A percentile compares a stretch with the other conserved stretches of the same genome.
Evolutionary conservation across 768 basidiomycete species (phyloP).

Genomic region (Mycena venus): DNA sequence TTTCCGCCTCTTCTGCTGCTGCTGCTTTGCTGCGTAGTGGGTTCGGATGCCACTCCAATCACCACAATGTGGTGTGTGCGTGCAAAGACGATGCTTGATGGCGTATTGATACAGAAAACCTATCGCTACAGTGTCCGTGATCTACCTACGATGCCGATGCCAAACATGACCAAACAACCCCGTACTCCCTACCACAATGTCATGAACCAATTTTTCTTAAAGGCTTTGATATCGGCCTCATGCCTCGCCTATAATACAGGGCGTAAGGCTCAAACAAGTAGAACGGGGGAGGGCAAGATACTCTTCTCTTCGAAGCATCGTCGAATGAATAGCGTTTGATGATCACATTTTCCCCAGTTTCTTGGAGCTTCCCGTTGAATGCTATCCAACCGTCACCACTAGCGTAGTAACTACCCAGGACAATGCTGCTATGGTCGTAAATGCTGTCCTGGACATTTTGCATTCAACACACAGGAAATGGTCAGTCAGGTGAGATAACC

Average conservation of each 20-base stretch:
- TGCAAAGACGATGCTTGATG: not conserved
- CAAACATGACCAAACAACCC: not conserved
- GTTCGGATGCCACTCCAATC: not conserved
- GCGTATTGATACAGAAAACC: not conserved
- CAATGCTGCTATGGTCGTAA: constrained; percentile 2
- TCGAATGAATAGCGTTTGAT: constrained; percentile 1
- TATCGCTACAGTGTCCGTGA: too few relatives aligned
- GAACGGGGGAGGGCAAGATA: not conserved
- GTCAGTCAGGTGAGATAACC: too few relatives aligned
- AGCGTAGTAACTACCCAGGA: not conserved
- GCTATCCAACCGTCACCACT: constrained; percentile 14
- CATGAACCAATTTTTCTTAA: constrained; percentile 20
- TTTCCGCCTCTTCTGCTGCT: too few relatives aligned
- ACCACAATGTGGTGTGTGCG: not conserved
- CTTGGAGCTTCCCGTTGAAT: not conserved
- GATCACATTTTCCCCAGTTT: not conserved
- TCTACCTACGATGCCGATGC: too few relatives aligned
- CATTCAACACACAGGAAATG: not conserved
- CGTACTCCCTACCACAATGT: not conserved
- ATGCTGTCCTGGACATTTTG: not conserved
- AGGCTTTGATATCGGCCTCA: constrained; percentile 18
- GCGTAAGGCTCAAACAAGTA: not conserved
- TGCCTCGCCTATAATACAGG: constrained; percentile 1
- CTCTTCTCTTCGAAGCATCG: not conserved
- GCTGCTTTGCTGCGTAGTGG: not conserved